Conservation (phyloP, 2,329 filamentous ascomycete species). For the Botrytis aclada region DNA sequence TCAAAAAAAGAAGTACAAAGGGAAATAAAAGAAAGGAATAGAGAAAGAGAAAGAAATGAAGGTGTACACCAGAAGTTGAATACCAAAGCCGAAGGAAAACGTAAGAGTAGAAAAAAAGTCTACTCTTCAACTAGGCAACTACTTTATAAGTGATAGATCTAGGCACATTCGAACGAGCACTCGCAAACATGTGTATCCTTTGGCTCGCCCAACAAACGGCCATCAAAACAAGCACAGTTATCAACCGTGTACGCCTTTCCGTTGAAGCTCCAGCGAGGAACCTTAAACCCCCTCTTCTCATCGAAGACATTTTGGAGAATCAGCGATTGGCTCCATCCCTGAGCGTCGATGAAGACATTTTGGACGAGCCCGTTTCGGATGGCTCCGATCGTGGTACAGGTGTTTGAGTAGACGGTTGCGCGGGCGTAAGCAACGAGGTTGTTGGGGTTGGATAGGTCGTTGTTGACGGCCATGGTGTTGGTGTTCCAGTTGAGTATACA, state of each 20-base stretch:
- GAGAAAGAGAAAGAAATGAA: neutral
- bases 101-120: no score
- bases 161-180: neutral
- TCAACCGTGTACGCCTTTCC: neutral
- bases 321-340: neutral
- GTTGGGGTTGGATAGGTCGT: constrained; percentile 6
- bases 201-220: neutral
- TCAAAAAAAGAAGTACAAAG: neutral
- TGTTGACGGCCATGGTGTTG: constrained; percentile 18
- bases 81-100: neutral
- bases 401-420: neutral
- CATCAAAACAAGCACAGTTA: neutral
- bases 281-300: neutral
- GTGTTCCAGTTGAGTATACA: constrained; percentile 10
- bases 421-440: constrained; percentile 6
- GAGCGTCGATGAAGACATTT: neutral
- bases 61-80: neutral
- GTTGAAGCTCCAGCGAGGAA: neutral
- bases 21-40: no score
- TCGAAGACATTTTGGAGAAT: neutral
- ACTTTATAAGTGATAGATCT: neutral
- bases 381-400: neutral
- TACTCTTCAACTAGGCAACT: neutral
- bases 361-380: neutral
- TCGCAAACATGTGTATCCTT: constrained; percentile 8